Percentiles rank a stretch among this genome's conserved stretches.
These are phyloP conservation scores for Martensiomyces pterosporus DNA, from an alignment of 192 early-diverging fungal species.

Conservation along the genomic window DNA sequence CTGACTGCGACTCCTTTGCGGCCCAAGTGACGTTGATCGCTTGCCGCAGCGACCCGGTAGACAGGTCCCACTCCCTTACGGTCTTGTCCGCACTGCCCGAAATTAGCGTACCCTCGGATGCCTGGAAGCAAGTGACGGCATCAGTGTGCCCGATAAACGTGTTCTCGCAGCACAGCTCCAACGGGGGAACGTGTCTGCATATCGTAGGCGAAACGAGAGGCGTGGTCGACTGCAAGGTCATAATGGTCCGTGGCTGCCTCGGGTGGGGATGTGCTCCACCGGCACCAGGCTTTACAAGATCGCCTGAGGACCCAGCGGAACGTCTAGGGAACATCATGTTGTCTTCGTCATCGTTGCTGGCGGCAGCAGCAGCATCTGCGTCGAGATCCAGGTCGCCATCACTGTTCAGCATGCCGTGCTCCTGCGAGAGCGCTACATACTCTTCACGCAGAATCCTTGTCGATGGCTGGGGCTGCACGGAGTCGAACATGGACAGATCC, in stretches of 20 bases:
- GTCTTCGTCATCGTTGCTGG: background rate
- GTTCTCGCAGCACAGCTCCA: conserved; percentile 35
- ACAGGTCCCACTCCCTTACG: conserved; percentile 74
- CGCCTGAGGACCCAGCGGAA: too few relatives aligned
- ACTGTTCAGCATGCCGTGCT: background rate
- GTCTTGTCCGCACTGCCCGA: conserved; percentile 74
- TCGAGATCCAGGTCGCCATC: background rate
- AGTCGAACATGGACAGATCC: conserved; percentile 59
- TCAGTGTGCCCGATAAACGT: conserved; percentile 30
- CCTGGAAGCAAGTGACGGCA: conserved; percentile 49
- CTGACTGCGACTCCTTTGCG: conserved; percentile 13
- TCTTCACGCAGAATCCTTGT: conserved; percentile 45
- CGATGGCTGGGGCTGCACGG: conserved; percentile 52
- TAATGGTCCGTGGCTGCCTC: conserved; percentile 49
- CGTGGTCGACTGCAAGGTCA: conserved; percentile 53
- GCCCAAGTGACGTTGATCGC: conserved; percentile 72
- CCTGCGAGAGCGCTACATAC: conserved; percentile 1
- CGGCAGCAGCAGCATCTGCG: background rate
- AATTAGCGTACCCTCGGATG: conserved; percentile 26
- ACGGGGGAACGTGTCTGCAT: conserved; percentile 14
- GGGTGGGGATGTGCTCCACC: too few relatives aligned
- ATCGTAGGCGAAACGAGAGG: conserved; percentile 48
- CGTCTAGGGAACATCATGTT: conserved; percentile 1
- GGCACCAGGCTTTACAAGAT: too few relatives aligned
- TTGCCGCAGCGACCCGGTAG: conserved; percentile 58